Evolutionary conservation across 352 stramenopile species (phyloP).

Genomic region (Phytophthora palmivora): DNA sequence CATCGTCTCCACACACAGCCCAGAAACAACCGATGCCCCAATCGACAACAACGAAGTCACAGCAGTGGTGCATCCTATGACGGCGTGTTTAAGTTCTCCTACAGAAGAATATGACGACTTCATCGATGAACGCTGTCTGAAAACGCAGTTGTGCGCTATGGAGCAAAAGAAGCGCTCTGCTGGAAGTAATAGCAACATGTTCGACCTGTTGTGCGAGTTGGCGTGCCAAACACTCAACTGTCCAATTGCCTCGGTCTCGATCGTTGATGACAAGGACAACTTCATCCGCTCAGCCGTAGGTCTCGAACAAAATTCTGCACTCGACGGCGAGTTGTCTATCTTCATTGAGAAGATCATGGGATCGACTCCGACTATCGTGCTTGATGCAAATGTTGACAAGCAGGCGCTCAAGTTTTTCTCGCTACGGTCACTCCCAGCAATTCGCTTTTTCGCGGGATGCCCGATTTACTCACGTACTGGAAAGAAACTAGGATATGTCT

Average conservation of each 20-base stretch:
- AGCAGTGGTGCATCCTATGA: conserved; percentile 47
- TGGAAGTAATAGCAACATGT: conserved; percentile 72
- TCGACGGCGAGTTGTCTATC: conserved; percentile 63
- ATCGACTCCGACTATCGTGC: conserved; percentile 74
- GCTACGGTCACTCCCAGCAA: conserved; percentile 44
- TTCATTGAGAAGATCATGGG: conserved; percentile 87
- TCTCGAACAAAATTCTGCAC: conserved; percentile 51
- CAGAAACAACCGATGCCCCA: conserved; percentile 10
- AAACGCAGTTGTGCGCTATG: conserved; percentile 62
- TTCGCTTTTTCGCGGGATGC: conserved; percentile 82
- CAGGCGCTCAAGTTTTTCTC: conserved; percentile 67
- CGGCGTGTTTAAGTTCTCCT: conserved; percentile 23
- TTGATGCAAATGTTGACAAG: conserved; percentile 79
- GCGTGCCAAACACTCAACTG: conserved; percentile 85
- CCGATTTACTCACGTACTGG: conserved; percentile 77
- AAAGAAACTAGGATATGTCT: conserved; percentile 82
- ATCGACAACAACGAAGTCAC: conserved; percentile 41
- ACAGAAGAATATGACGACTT: conserved; percentile 69
- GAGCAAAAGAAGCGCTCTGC: conserved; percentile 54
- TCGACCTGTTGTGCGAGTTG: conserved; percentile 81
- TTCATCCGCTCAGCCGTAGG: conserved; percentile 60
- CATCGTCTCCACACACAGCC: conserved; percentile 15
- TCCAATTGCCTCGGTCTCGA: conserved; percentile 79
- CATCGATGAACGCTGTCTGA: conserved; percentile 60
- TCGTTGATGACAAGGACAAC: conserved; percentile 59